phyloP scores from a whole-genome alignment of 2,329 filamentous ascomycete genomes.

The Phaeosphaeriaceae sp. region DNA sequence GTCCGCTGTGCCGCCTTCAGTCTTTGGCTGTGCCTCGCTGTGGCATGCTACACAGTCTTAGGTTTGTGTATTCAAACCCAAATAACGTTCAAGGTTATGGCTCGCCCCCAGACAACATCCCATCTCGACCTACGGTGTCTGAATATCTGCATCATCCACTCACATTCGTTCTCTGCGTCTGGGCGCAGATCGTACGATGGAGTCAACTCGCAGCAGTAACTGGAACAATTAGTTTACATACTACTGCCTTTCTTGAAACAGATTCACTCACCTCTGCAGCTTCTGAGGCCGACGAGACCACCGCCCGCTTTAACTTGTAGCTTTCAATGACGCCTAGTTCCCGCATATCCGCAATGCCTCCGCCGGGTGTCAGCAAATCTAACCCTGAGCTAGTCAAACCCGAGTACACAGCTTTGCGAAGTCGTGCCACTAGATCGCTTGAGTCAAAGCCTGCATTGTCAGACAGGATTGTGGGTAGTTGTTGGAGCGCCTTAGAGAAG shows the following conservation, averaged over 20 bases:
- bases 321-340: conserved; percentile 95
- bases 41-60: conserved; percentile 34
- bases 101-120: not conserved
- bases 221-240: conserved; percentile 51
- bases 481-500: conserved; percentile 86
- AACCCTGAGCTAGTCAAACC: conserved; percentile 91
- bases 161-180: conserved; percentile 79
- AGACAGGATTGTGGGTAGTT: conserved; percentile 93
- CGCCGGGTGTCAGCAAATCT: conserved; percentile 86
- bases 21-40: conserved; percentile 32
- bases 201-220: conserved; percentile 92
- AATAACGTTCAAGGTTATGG: not conserved
- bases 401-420: conserved; percentile 93
- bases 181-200: conserved; percentile 94
- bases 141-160: conserved; percentile 19
- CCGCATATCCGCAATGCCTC: conserved; percentile 93
- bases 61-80: not conserved
- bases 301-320: conserved; percentile 98
- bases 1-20: no score
- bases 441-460: conserved; percentile 98
- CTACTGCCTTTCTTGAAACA: not conserved
- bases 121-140: not conserved
- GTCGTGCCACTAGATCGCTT: conserved; percentile 86
- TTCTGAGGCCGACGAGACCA: conserved; percentile 94
- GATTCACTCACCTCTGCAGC: conserved; percentile 80